Conservation (phyloP, 441 rosid species). For the Euphorbia celastroides region DNA sequence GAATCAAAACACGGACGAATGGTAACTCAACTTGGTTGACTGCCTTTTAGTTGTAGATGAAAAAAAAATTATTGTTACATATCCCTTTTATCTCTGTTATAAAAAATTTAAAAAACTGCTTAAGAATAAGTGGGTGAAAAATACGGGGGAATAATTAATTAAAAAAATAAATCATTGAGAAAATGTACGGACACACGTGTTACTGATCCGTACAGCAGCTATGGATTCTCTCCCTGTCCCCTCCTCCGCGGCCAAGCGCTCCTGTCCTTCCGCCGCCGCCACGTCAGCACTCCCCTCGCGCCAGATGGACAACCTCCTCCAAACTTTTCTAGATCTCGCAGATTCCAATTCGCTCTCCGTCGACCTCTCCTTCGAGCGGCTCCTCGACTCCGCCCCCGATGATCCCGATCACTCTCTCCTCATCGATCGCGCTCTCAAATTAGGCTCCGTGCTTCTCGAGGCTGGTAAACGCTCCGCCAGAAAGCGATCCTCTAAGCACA, state of each 20-base stretch:
- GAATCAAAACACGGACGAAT: no score
- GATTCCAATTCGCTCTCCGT: conserved; percentile 44
- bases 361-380: conserved; percentile 52
- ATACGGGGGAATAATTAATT: no score
- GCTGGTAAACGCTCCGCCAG: conserved; percentile 63
- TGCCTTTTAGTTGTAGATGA: no score
- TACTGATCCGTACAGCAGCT: conserved; percentile 20
- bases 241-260: conserved; percentile 51
- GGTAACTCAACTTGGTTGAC: no score
- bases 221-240: conserved; percentile 41
- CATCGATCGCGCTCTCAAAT: conserved; percentile 50
- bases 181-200: no score
- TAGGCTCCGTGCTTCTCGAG: conserved; percentile 50
- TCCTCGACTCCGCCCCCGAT: conserved; percentile 42
- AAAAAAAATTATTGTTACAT: no score
- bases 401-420: conserved; percentile 51
- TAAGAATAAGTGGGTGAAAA: no score
- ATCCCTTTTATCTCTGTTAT: no score
- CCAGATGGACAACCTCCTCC: conserved; percentile 33
- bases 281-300: conserved; percentile 13
- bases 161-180: no score
- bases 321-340: conserved; percentile 36
- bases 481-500: conserved; percentile 60
- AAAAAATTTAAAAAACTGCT: no score
- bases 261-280: conserved; percentile 35